Conservation (phyloP, 495 filamentous ascomycete genomes). For the Rhypophila decipiens region DNA sequence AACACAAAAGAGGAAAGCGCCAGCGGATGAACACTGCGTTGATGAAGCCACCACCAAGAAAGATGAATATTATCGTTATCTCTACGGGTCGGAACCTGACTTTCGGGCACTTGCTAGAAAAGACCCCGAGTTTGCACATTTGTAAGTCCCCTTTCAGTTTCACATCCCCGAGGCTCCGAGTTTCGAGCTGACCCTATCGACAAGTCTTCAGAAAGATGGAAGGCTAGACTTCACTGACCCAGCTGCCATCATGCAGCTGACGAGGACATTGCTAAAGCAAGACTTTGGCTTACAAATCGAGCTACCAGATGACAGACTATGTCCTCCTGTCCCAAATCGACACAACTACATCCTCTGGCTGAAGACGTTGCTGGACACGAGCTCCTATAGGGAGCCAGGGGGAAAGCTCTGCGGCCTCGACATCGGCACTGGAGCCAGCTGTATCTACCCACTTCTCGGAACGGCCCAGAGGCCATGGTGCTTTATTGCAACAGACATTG, state of each 20-base stretch:
- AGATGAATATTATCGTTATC: conserved; percentile 29
- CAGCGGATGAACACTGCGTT: conserved; percentile 5
- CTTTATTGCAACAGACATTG: conserved; percentile 78
- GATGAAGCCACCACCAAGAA: neutral
- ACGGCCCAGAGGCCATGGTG: conserved; percentile 65
- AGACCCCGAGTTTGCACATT: conserved; percentile 24
- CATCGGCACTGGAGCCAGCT: conserved; percentile 84
- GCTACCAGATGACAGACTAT: conserved; percentile 72
- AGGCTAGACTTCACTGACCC: conserved; percentile 81
- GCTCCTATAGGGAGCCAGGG: conserved; percentile 45
- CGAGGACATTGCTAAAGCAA: conserved; percentile 65
- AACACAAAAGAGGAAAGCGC: conserved; percentile 19
- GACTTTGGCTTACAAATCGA: conserved; percentile 70
- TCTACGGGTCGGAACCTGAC: conserved; percentile 28
- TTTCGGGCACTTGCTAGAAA: conserved; percentile 28
- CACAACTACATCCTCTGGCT: conserved; percentile 92
- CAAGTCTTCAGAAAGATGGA: conserved; percentile 51
- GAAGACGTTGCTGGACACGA: conserved; percentile 76
- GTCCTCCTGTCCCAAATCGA: conserved; percentile 80
- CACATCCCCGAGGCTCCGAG: neutral
- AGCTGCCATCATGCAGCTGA: conserved; percentile 69
- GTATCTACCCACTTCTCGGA: conserved; percentile 86
- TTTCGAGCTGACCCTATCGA: neutral
- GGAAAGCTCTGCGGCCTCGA: conserved; percentile 68
- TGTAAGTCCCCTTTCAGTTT: conserved; percentile 7